These are phyloP conservation scores for Prunus padus DNA, from an alignment of 306 rosid species.

Conservation along the genomic window DNA sequence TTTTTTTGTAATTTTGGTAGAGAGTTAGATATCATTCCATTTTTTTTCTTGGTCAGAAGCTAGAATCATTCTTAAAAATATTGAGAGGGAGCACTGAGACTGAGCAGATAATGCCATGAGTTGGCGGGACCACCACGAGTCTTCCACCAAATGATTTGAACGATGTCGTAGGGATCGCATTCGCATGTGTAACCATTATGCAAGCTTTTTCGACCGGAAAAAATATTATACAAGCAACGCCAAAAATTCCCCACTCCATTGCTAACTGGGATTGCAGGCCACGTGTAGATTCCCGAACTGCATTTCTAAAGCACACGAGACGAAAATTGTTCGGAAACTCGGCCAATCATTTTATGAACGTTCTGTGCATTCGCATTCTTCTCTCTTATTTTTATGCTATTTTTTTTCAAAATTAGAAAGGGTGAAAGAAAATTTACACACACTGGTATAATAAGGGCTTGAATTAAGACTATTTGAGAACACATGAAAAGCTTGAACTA, in stretches of 20 bases:
- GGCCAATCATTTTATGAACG: not conserved
- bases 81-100: not conserved
- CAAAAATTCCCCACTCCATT: constrained; percentile 20
- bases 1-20: no score
- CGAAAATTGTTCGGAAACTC: not conserved
- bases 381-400: no score
- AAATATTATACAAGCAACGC: not conserved
- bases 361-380: no score
- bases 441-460: no score
- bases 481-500: rapidly evolving
- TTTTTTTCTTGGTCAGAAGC: not conserved
- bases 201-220: not conserved
- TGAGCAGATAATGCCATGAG: not conserved
- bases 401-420: no score
- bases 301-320: constrained; percentile 3
- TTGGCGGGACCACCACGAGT: constrained; percentile 13
- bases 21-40: no score
- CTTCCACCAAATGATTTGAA: constrained; percentile 20
- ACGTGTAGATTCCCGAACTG: constrained; percentile 67
- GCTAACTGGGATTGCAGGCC: constrained; percentile 41
- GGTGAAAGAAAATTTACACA: no score
- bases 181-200: not conserved
- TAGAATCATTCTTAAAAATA: not conserved
- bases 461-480: no score
- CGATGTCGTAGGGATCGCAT: not conserved